phyloP scores from a whole-genome alignment of 192 early-diverging fungal species.

The Fimicolochytrium jonesii region DNA sequence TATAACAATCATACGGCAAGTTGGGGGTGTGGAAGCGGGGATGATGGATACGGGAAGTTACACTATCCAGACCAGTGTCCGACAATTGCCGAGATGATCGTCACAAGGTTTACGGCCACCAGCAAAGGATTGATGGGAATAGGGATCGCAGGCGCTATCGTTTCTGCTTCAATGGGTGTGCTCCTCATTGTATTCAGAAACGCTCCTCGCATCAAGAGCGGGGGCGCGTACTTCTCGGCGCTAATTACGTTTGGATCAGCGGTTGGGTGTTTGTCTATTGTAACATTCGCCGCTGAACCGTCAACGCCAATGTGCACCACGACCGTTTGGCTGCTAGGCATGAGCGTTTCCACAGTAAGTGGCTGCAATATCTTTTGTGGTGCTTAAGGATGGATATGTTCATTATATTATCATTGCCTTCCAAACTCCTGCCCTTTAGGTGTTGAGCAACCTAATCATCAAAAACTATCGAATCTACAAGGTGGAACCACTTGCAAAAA shows the following conservation, averaged over 20 bases:
- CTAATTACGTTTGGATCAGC: not conserved
- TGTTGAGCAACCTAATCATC: not conserved
- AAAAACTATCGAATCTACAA: not conserved
- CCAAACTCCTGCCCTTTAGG: not conserved
- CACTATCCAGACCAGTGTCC: not conserved
- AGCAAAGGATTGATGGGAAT: not conserved
- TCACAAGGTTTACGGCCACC: not conserved
- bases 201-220: not conserved
- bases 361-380: no score
- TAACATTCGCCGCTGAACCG: not conserved
- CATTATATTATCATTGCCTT: not conserved
- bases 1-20: not conserved
- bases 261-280: not conserved
- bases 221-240: not conserved
- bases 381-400: not conserved
- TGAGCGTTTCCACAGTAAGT: not conserved
- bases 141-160: not conserved
- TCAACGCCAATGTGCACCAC: not conserved
- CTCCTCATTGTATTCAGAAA: not conserved
- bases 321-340: not conserved
- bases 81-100: not conserved
- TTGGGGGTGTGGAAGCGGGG: not conserved
- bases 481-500: not conserved
- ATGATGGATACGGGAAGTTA: not conserved
- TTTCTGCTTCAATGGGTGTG: no score